Evolutionary conservation across 352 stramenopile species (phyloP).

Genomic region (Phytophthora aleatoria): DNA sequence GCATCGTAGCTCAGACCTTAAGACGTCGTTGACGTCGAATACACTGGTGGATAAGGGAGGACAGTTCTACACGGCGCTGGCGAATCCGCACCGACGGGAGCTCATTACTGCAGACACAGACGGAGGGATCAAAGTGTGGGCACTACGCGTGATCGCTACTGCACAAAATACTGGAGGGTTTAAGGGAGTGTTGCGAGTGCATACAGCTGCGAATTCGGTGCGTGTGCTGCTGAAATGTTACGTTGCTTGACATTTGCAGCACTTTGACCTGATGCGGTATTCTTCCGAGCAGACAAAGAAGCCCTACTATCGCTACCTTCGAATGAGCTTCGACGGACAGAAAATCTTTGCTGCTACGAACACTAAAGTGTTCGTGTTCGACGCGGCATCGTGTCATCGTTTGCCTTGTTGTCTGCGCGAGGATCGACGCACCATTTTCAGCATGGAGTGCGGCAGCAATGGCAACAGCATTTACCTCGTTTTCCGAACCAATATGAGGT

Average conservation of each 20-base stretch:
- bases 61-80: slow-evolving; percentile 39
- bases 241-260: background rate
- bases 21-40: slow-evolving; percentile 41
- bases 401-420: slow-evolving; percentile 34
- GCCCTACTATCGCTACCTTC: slow-evolving; percentile 40
- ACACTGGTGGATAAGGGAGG: slow-evolving; percentile 27
- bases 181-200: slow-evolving; percentile 58
- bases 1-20: slow-evolving; percentile 45
- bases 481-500: slow-evolving; percentile 40
- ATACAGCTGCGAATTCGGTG: slow-evolving; percentile 45
- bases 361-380: slow-evolving; percentile 38
- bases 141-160: slow-evolving; percentile 33
- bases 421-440: slow-evolving; percentile 29
- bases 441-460: slow-evolving; percentile 31
- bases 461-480: slow-evolving; percentile 41
- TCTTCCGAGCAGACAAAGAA: slow-evolving; percentile 30
- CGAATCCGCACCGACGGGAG: slow-evolving; percentile 48
- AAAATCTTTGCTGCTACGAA: slow-evolving; percentile 41
- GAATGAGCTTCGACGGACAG: slow-evolving; percentile 37
- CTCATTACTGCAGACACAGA: slow-evolving; percentile 56
- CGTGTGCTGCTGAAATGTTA: background rate
- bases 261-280: background rate
- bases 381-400: slow-evolving; percentile 41
- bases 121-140: slow-evolving; percentile 62
- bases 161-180: slow-evolving; percentile 31